These are phyloP conservation scores for Fusarium duplospermum DNA, from an alignment of 2,329 filamentous ascomycete genomes.

Conservation along the genomic window DNA sequence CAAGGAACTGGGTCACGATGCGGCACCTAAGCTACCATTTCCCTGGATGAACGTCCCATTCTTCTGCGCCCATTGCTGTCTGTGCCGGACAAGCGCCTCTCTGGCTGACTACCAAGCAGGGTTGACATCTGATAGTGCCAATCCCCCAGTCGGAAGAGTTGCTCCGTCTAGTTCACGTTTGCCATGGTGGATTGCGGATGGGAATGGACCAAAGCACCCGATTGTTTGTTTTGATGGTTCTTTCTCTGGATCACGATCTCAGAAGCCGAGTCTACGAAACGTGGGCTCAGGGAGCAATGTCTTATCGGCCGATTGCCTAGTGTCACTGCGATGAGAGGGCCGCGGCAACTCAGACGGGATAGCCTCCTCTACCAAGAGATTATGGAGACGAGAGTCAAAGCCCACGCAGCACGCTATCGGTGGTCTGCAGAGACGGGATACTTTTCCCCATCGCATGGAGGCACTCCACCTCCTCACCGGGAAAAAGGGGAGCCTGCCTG, in stretches of 20 bases:
- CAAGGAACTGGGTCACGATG: constrained; percentile 28
- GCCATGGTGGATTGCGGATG: neutral
- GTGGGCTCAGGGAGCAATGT: constrained; percentile 27
- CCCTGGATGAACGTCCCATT: constrained; percentile 9
- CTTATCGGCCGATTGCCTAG: constrained; percentile 29
- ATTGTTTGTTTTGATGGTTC: constrained; percentile 10
- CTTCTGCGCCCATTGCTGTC: neutral
- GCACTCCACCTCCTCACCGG: constrained; percentile 17
- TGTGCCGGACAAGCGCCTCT: neutral
- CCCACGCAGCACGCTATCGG: constrained; percentile 33
- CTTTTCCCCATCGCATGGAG: constrained; percentile 17
- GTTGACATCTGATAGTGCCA: constrained; percentile 19
- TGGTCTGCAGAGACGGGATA: constrained; percentile 8
- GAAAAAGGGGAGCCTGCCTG: neutral
- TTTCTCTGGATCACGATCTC: constrained; percentile 28
- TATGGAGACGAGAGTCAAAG: neutral
- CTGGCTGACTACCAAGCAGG: neutral
- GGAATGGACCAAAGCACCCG: constrained; percentile 5
- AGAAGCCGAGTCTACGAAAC: constrained; percentile 13
- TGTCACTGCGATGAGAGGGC: constrained; percentile 21
- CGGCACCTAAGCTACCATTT: constrained; percentile 3
- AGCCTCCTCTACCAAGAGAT: neutral
- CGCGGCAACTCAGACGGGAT: neutral
- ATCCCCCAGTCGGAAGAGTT: constrained; percentile 20
- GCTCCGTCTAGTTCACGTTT: constrained; percentile 18